Base-by-base conservation (phyloP, 345 rosid species). In the Eucalyptus rudis region DNA sequence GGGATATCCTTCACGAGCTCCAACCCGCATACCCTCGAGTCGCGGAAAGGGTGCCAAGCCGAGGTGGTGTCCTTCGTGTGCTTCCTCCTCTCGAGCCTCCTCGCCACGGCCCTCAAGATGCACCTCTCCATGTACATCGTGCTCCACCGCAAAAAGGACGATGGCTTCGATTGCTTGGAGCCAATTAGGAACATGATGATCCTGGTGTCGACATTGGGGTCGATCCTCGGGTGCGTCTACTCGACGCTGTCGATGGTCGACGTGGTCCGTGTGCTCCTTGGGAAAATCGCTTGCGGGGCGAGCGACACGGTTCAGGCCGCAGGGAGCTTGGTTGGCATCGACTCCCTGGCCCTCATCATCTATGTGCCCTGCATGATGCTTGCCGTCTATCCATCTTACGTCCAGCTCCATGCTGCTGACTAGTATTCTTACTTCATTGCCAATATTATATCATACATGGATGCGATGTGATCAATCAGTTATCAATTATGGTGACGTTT, bases 21-120 rank as follows among this genome's bases (percentile, higher is more conserved):
- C 9, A 71, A 89, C 31, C 88, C 89, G 6, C 9, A 7, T 1
- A 56, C 90, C 90, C 91, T 91, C 10, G 91, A 89, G n/a, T 50
- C 47, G 86, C 90, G 89, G 43, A 86, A 22, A 36, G 20, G 7
- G n/a, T 40, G 49, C 47, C 29, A 52, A 86, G 44, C 36, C 3
- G 94, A 94, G 64, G 93, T 92, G 4, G 81, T 88, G 12, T 89
- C 94, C 4, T 93, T 92, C 76, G 89, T 86, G 9, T 88, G 52
- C 88, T 93, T 90, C 88, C 93, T 92, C 64, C 51, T 90, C 15
- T 90, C 93, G 3, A 91, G 86, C 64, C 91, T 91, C 44, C 87
- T 44, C 11, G 88, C 56, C 84, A 59, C 47, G 25, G 84, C 88
- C 66, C 51, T 87, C 52, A 59, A 87, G 54, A 25, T 59, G 51